A percentile compares a stretch with the other conserved stretches of the same genome.
Conservation (phyloP, 148 eudicot species). For the Diospyros kaki region DNA sequence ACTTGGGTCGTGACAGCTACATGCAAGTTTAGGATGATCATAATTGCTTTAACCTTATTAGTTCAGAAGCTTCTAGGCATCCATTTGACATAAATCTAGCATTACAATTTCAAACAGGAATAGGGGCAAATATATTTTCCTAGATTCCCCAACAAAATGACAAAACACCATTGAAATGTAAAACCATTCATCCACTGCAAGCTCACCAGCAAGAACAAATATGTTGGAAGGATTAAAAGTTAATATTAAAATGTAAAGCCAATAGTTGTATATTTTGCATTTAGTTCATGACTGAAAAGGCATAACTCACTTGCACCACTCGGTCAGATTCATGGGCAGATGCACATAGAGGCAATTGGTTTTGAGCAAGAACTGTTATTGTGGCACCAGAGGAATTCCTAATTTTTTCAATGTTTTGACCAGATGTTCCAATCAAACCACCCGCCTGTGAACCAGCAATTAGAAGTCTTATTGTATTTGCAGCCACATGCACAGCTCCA, state of each 20-base stretch:
- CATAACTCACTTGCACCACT: conserved; percentile 67
- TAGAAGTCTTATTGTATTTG: conserved; percentile 69
- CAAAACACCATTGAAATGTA: not conserved
- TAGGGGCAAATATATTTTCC: not conserved
- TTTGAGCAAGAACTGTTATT: conserved; percentile 72
- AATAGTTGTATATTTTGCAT: not conserved
- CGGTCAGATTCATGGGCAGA: conserved; percentile 94
- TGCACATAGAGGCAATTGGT: conserved; percentile 83
- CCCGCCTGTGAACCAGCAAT: conserved; percentile 98
- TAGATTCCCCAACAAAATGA: not conserved
- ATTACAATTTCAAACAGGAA: not conserved
- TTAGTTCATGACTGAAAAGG: not conserved
- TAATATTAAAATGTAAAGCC: not conserved
- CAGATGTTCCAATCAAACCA: conserved; percentile 78
- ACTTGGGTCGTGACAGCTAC: not conserved
- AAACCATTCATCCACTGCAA: not conserved
- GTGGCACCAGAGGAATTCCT: conserved; percentile 82
- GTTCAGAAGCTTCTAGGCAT: not conserved
- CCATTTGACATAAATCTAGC: not conserved
- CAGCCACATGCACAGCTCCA: conserved; percentile 53
- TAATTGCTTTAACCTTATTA: too few species aligned
- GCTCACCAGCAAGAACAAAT: not conserved
- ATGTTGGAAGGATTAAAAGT: not conserved
- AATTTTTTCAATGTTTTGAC: conserved; percentile 86
- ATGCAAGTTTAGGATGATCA: not conserved